Percentiles rank a stretch among this genome's conserved stretches.
These are phyloP conservation scores for Rhodamnia rubescens DNA, from an alignment of 345 rosid species.

Conservation along the genomic window DNA sequence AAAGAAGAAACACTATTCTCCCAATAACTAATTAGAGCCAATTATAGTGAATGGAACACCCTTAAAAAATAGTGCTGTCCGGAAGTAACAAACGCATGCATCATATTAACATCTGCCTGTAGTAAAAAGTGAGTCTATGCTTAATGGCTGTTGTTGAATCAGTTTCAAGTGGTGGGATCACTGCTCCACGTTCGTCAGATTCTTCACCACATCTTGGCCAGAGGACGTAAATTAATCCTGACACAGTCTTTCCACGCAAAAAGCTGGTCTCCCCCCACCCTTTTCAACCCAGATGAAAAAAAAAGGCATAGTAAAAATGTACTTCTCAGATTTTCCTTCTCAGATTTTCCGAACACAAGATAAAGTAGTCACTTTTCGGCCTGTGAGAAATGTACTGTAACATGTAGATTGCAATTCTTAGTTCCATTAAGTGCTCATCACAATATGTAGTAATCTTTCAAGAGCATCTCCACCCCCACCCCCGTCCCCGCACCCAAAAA, in stretches of 20 bases:
- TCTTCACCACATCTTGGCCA: no score
- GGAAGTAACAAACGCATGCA: background rate
- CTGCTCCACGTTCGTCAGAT: no score
- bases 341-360: background rate
- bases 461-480: background rate
- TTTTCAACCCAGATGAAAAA: background rate
- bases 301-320: background rate
- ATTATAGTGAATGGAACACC: background rate
- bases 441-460: background rate
- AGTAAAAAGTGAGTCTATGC: background rate
- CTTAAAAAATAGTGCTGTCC: background rate
- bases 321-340: background rate
- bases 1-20: background rate
- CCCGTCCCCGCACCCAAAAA: no score
- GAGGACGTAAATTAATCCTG: background rate
- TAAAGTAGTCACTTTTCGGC: background rate
- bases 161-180: no score
- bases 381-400: background rate
- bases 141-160: no score
- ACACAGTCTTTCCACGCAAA: background rate
- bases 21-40: background rate
- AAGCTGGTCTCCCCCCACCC: background rate
- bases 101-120: background rate
- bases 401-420: background rate
- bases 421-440: background rate